Percentiles rank a stretch among this genome's conserved stretches.
These are phyloP conservation scores for Oryza coarctata DNA, from an alignment of 176 grass and related monocot genomes.

Conservation along the genomic window DNA sequence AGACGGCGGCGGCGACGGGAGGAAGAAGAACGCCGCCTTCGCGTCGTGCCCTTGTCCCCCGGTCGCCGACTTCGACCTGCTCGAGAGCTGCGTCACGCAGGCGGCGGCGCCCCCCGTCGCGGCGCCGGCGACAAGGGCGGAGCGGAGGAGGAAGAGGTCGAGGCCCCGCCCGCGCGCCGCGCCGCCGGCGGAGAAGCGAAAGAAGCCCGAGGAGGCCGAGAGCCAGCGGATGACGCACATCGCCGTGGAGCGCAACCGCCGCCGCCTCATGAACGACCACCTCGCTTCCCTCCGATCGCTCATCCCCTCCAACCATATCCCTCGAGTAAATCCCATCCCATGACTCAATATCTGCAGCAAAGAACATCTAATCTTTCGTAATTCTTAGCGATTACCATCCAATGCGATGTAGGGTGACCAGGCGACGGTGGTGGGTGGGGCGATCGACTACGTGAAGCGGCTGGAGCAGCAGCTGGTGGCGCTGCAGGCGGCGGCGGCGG, in stretches of 20 bases:
- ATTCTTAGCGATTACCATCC: neutral
- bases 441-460: conserved; percentile 94
- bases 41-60: neutral
- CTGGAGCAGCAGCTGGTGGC: conserved; percentile 86
- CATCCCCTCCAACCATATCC: conserved; percentile 76
- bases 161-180: conserved; percentile 27
- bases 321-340: conserved; percentile 48
- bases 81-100: conserved; percentile 88
- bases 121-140: neutral
- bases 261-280: conserved; percentile 95
- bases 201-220: conserved; percentile 81
- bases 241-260: conserved; percentile 91
- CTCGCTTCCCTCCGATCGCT: conserved; percentile 73
- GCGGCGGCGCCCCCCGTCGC: neutral
- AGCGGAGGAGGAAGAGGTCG: conserved; percentile 50
- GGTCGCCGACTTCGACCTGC: conserved; percentile 50
- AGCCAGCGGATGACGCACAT: conserved; percentile 96
- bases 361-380: neutral
- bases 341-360: neutral
- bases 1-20: neutral
- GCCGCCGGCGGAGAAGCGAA: conserved; percentile 39
- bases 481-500: conserved; percentile 53
- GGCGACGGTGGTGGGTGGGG: conserved; percentile 83
- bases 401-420: conserved; percentile 69
- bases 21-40: conserved; percentile 18